Conservation (phyloP, 495 filamentous ascomycete genomes). For the Aspergillus incahuasiensis region DNA sequence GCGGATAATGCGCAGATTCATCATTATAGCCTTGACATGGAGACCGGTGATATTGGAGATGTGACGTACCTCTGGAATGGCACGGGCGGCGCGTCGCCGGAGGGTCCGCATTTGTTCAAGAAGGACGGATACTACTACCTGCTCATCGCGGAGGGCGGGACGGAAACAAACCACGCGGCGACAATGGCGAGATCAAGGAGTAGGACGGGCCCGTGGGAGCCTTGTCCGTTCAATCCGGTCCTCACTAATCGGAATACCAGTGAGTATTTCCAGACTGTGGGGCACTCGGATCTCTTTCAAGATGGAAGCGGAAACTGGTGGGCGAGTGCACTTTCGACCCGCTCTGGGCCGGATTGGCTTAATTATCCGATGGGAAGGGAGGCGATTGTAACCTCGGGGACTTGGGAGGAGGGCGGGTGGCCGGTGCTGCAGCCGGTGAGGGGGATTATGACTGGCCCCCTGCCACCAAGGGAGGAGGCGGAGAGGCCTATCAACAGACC, state of each 20-base stretch:
- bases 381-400: constrained; percentile 49
- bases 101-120: constrained; percentile 59
- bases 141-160: constrained; percentile 58
- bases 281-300: constrained; percentile 38
- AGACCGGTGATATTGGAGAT: constrained; percentile 35
- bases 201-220: constrained; percentile 50
- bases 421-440: constrained; percentile 27
- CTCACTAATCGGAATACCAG: constrained; percentile 48
- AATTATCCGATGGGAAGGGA: constrained; percentile 59
- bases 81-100: constrained; percentile 43
- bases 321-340: constrained; percentile 45
- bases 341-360: constrained; percentile 23
- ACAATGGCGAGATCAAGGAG: constrained; percentile 50
- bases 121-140: constrained; percentile 62
- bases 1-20: constrained; percentile 23
- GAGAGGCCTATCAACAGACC: neutral
- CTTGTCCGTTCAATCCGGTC: constrained; percentile 49
- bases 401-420: constrained; percentile 39
- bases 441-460: constrained; percentile 9
- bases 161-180: constrained; percentile 47
- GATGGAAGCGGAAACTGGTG: constrained; percentile 51
- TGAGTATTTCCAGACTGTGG: constrained; percentile 34
- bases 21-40: constrained; percentile 36
- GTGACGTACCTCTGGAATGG: constrained; percentile 45
- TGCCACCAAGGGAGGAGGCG: neutral